A percentile compares a stretch with the other conserved stretches of the same genome.
phyloP scores from a whole-genome alignment of 108 stramenopile genomes.

The Skeletonema menzelii region DNA sequence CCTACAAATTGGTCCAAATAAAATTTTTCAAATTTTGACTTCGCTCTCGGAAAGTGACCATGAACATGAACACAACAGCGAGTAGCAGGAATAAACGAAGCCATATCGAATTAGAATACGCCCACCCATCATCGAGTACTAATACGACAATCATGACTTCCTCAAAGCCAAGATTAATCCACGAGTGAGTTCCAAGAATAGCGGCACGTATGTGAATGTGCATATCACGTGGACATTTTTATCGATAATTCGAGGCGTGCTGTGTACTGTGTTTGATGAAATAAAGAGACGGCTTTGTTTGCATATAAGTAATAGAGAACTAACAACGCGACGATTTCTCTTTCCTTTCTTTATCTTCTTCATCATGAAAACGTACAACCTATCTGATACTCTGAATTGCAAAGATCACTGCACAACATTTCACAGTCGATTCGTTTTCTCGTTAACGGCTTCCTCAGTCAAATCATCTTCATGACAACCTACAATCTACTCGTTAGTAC shows the following conservation, averaged over 20 bases:
- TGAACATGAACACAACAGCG: neutral
- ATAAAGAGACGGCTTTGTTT: too few species aligned
- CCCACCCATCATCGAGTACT: neutral
- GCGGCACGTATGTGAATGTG: neutral
- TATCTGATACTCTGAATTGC: neutral
- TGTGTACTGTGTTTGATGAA: neutral
- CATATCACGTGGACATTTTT: neutral
- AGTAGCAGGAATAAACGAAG: neutral
- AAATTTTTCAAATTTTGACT: too few species aligned
- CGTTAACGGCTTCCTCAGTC: conserved; percentile 66
- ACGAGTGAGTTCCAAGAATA: conserved; percentile 19
- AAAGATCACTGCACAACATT: conserved; percentile 55
- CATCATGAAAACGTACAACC: neutral
- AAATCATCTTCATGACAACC: conserved; percentile 73
- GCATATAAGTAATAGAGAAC: neutral
- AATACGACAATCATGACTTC: neutral
- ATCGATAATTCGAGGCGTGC: neutral
- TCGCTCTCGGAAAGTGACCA: neutral
- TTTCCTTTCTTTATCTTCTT: neutral
- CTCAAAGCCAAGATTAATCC: conserved; percentile 32
- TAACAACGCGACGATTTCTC: neutral
- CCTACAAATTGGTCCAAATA: too few species aligned
- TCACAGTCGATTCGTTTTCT: conserved; percentile 82
- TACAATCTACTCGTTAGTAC: conserved; percentile 68
- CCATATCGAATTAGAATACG: neutral